Evolutionary conservation across 192 early-diverging fungal genomes (phyloP), one percentile per base, ranked within the genome.

Genomic region (Gonapodya prolifera): DNA sequence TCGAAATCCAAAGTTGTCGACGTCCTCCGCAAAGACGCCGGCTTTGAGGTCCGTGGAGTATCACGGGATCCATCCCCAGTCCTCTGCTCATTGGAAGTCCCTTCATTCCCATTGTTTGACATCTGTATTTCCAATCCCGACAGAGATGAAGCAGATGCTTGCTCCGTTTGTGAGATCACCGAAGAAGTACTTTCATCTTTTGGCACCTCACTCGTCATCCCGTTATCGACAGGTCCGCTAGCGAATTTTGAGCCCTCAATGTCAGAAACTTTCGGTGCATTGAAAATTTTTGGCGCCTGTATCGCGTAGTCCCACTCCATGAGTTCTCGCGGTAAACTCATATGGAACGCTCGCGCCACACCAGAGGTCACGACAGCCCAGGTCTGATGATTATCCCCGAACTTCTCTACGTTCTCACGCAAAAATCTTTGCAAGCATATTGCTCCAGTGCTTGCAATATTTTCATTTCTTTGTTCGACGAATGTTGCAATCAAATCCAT

Each of bases 401-500:
- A 32, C 31, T 32, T 18, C 31, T 29, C 71, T 8, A 32, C 71
- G 71, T 30, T 73, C 28, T 73, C 71, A 2, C 31, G 16, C 8
- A 73, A 29, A 29, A 73, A 73, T 18, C 71, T 18, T 29, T 73
- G 71, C 32, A 73, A 32, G 71, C 71, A 73, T 18, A 73, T 73
- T 18, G 71, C 71, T 29, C 71, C 71, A 2, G 71, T 73, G 31
- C 71, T 73, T 8, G 71, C 71, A 8, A 73, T 30, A 29, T 73
- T 73, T 29, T 73, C 71, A 29, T 73, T 73, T 8, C 71, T 18
- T 32, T 32, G 16, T 13, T 29, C 71, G 31, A 73, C 32, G 8
- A 73, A 30, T 18, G 71, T 18, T 8, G 32, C 71, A 32, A 73
- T 32, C 28, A 73, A 29, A 29, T 73, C 71, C 28, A 73, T 18